A percentile compares a stretch with the other conserved stretches of the same genome.
These are phyloP conservation scores for Dothideomycetes sp. DNA, from an alignment of 2,329 filamentous ascomycete species.

Conservation along the genomic window DNA sequence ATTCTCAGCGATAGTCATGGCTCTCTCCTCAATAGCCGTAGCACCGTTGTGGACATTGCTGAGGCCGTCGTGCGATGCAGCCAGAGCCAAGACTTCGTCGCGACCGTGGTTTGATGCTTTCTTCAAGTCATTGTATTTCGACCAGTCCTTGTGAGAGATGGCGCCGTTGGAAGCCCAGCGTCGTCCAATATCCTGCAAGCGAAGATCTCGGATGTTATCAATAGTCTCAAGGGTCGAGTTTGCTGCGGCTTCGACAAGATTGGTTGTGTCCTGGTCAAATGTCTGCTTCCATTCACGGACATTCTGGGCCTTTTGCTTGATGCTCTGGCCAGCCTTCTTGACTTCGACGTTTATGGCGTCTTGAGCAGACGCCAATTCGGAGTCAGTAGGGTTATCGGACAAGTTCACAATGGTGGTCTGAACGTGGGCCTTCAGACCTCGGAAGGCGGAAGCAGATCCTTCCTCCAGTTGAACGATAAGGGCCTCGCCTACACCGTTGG, in stretches of 20 bases:
- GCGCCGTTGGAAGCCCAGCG: slow-evolving; percentile 92
- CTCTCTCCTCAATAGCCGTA: slow-evolving; percentile 63
- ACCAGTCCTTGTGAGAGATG: slow-evolving; percentile 95
- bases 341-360: slow-evolving; percentile 48
- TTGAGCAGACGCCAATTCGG: slow-evolving; percentile 43
- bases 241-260: slow-evolving; percentile 62
- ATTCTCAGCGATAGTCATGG: slow-evolving; percentile 68
- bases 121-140: slow-evolving; percentile 84
- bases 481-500: slow-evolving; percentile 55
- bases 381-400: slow-evolving; percentile 47
- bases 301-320: slow-evolving; percentile 69
- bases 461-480: slow-evolving; percentile 61
- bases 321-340: slow-evolving; percentile 57
- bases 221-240: slow-evolving; percentile 74
- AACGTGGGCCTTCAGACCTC: slow-evolving; percentile 58
- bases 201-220: slow-evolving; percentile 71
- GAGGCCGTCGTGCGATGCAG: slow-evolving; percentile 64
- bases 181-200: slow-evolving; percentile 86
- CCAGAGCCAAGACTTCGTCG: slow-evolving; percentile 66
- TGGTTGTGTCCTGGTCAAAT: slow-evolving; percentile 61
- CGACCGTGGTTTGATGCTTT: slow-evolving; percentile 77
- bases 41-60: slow-evolving; percentile 57
- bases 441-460: slow-evolving; percentile 54
- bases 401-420: slow-evolving; percentile 46
- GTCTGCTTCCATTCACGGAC: slow-evolving; percentile 67